Evolutionary conservation across 2,329 filamentous ascomycete species (phyloP), one percentile per base, ranked within the genome.

Genomic region (Neophaeococcomyces aloes): DNA sequence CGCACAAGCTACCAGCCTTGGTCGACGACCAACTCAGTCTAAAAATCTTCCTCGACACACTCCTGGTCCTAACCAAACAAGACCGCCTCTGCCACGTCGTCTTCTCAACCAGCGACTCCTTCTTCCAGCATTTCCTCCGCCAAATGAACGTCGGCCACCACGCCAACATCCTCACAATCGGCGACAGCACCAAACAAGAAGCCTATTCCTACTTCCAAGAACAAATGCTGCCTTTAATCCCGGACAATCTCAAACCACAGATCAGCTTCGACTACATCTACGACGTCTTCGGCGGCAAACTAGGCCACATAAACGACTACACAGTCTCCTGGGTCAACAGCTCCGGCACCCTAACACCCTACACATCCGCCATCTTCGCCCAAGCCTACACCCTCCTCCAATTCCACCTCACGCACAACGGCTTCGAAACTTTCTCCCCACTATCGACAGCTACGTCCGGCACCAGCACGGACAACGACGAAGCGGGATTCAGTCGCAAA

Each of bases 81-180:
- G 41, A 44, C 34, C 41, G 41, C 11, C 41, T 44, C 33, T 44
- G 41, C 27, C 41, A 44, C 17, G 33, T 36, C 21, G 15, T 44
- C 5, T 27, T 44, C 3, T 37, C 41, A 14, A 37, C 41, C 14
- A 37, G 32, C 32, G 41, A 44, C 34, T 21, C 33, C 8, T 44
- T 44, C 33, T 44, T 44, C 33, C 41, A 44, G 14, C 41, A 44
- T 18, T 44, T 44, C 25, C 41, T 44, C 19, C 21, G 41, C 13
- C n/a, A 13, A 10, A 44, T 44, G 41, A 44, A 44, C 27, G 32
- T 44, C n/a, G 41, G 41, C 13, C 33, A 44, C 23, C 41, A 44
- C 19, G 34, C 41, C 13, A 32, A 44, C n/a, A 17, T 44, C 6
- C 41, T 44, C 14, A 44, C 41, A 10, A 31, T 44, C 14, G 41